Conservation (phyloP, 257 asterid genomes). For the Plantago ovata region DNA sequence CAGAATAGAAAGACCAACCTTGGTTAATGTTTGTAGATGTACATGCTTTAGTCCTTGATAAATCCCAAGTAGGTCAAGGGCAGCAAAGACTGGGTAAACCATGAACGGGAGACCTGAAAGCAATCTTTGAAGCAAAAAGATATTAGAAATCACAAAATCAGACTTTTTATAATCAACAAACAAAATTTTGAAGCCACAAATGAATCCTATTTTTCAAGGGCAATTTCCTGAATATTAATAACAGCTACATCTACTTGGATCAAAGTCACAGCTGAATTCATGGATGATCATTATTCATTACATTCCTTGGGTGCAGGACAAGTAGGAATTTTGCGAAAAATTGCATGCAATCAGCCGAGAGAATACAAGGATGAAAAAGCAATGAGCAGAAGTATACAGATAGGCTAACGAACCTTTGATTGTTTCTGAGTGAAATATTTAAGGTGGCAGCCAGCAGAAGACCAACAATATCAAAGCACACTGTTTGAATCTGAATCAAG, state of each 20-base stretch:
- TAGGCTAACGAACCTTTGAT: constrained; percentile 52
- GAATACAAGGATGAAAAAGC: background rate
- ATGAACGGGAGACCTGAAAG: constrained; percentile 76
- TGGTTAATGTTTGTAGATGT: constrained; percentile 91
- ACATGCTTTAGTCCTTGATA: constrained; percentile 89
- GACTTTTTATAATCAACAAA: background rate
- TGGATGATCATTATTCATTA: too few relatives aligned
- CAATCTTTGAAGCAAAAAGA: constrained; percentile 41
- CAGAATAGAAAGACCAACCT: constrained; percentile 44
- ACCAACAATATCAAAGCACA: constrained; percentile 93
- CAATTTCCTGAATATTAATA: constrained; percentile 2
- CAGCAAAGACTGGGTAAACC: constrained; percentile 76
- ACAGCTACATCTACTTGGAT: background rate
- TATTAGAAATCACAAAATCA: constrained; percentile 27
- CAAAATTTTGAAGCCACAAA: background rate
- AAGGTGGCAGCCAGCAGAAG: constrained; percentile 79
- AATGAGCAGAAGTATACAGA: background rate
- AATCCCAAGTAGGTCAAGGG: constrained; percentile 78
- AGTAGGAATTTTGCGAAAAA: too few relatives aligned
- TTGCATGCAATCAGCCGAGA: too few relatives aligned
- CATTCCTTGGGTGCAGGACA: too few relatives aligned
- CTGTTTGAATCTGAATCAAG: constrained; percentile 80
- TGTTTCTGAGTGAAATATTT: constrained; percentile 55
- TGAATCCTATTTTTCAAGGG: background rate
- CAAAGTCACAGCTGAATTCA: too few relatives aligned